Base-by-base conservation (phyloP, 768 basidiomycete genomes). In the Thelephora ganbajun region DNA sequence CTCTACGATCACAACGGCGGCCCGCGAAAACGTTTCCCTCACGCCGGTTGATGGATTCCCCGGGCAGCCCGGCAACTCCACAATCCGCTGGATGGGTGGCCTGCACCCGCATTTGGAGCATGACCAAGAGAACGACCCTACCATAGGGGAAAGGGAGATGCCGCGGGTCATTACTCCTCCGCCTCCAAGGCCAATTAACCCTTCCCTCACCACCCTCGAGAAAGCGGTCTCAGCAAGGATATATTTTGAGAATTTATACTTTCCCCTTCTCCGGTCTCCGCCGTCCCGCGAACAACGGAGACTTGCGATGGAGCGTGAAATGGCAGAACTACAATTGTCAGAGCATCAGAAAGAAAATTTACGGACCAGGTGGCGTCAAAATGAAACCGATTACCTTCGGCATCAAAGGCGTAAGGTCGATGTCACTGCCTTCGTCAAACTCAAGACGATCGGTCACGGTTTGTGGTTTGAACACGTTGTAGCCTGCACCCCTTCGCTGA, bases 371-470 rank as follows among this genome's bases (percentile, higher is more conserved):
- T 90, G 89, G 89, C 69, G 73, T 37, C 74, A 80, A 66, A 90
- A 91, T 59, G 94, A 98, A 70, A 89, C 84, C 2, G 81, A 86
- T 44, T 84, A 93, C 62, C 71, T 97, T 57, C 79, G 93, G 45
- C 89, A 91, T 54, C 72, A 79, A 50, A 73, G 93, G 57, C 73
- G 73, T 44, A 87, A 84, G 64, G 83, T 97, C 19, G 82, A 86
- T 57, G 81, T 77, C 44, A 84, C 77, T 56, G 84, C 83, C 23
- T 97, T 97, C 65, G 72, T 78, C 55, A 85, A 84, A 64, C 73
- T 97, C 53, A 87, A 94, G 72, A 90, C 88, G 44, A 93, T 96
- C 59, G 92, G 93, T 33, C 90, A 96, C 62, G 92, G 91, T 89
- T 56, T 54, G 61, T 43, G 46, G 45, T 35, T 33, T 49, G 5